Evolutionary conservation across 2,329 filamentous ascomycete species (phyloP).

Genomic region (Penicillium sp.): DNA sequence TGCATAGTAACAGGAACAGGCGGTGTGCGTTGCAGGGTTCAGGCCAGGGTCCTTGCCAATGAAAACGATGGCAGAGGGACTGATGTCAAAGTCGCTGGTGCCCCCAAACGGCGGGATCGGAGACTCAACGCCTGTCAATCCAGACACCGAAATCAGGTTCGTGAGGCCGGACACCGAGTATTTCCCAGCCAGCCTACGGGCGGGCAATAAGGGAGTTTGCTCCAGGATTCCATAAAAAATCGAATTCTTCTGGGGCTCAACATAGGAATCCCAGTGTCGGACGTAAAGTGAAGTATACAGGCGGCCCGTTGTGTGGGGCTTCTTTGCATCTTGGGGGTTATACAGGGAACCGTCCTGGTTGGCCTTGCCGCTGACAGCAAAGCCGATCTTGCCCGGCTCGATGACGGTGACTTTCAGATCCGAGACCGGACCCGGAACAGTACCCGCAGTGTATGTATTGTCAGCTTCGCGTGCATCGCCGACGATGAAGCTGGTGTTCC

Average conservation of each 20-base stretch:
- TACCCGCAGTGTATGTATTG: constrained; percentile 46
- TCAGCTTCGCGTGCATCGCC: constrained; percentile 42
- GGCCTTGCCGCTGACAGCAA: constrained; percentile 49
- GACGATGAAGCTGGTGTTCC: constrained; percentile 48
- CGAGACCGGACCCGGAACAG: constrained; percentile 47
- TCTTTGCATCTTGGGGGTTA: constrained; percentile 51
- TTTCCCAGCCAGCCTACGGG: constrained; percentile 38
- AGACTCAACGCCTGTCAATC: constrained; percentile 43
- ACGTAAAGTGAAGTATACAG: constrained; percentile 54
- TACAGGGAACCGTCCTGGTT: constrained; percentile 49
- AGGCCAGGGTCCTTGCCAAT: constrained; percentile 48
- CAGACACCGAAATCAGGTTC: constrained; percentile 44
- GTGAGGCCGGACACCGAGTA: constrained; percentile 44
- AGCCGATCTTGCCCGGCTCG: constrained; percentile 44
- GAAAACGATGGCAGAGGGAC: constrained; percentile 46
- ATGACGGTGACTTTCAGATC: constrained; percentile 47
- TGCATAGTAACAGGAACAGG: constrained; percentile 47
- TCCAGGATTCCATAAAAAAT: constrained; percentile 52
- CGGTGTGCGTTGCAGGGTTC: constrained; percentile 48
- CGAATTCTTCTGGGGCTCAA: constrained; percentile 50
- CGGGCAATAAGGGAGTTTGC: constrained; percentile 38
- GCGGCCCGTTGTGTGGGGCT: constrained; percentile 46
- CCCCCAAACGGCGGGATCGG: constrained; percentile 52
- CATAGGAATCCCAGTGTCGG: constrained; percentile 54
- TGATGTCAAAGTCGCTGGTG: constrained; percentile 48